Evolutionary conservation across 129 eudicot genomes (phyloP).

Genomic region (Centrapalus pauciflorus): DNA sequence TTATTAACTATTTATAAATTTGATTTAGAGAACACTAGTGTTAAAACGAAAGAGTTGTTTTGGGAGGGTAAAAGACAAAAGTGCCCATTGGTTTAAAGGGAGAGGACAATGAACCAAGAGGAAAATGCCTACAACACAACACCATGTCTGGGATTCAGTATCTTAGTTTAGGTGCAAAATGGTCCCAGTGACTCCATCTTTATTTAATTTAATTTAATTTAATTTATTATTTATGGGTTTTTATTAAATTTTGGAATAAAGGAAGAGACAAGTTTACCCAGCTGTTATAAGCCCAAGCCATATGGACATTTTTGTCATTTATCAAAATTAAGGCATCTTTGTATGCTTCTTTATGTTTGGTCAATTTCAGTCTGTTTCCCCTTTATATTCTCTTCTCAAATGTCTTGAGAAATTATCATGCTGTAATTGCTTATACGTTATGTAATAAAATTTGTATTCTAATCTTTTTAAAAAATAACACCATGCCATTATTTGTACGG

Average conservation of each 20-base stretch:
- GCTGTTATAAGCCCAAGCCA: constrained; percentile 37
- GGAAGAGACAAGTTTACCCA: constrained; percentile 51
- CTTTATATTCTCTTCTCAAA: constrained; percentile 24
- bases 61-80: constrained; percentile 10
- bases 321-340: constrained; percentile 26
- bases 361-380: constrained; percentile 37
- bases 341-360: constrained; percentile 41
- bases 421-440: background rate
- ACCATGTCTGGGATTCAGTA: constrained; percentile 20
- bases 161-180: constrained; percentile 19
- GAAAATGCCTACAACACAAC: background rate
- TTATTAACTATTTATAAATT: background rate
- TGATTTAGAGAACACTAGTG: background rate
- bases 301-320: constrained; percentile 45
- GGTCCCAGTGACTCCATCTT: constrained; percentile 34
- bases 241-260: constrained; percentile 3
- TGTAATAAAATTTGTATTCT: background rate
- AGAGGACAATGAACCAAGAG: constrained; percentile 15
- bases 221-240: constrained; percentile 1
- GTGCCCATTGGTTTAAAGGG: constrained; percentile 7
- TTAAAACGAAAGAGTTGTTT: constrained; percentile 9
- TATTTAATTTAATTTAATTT: background rate
- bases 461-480: background rate
- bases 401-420: constrained; percentile 5
- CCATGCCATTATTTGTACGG: too few species aligned